These are phyloP conservation scores for Scutellaria barbata DNA, from an alignment of 257 asterid species.

Conservation along the genomic window DNA sequence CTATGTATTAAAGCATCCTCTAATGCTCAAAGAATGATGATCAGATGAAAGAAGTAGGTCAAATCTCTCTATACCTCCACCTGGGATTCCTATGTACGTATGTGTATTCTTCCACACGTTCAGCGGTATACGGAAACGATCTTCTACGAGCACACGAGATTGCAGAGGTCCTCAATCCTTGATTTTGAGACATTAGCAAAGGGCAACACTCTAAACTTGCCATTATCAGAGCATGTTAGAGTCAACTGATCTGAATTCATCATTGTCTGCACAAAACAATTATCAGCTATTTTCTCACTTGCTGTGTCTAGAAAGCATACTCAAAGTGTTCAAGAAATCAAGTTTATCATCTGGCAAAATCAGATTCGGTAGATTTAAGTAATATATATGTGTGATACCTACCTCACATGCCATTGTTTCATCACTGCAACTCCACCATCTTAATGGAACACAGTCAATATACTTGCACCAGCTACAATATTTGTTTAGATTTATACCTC, in stretches of 20 bases:
- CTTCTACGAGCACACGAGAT: constrained; percentile 64
- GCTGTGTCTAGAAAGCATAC: not conserved
- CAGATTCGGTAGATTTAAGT: not conserved
- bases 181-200: constrained; percentile 57
- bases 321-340: not conserved
- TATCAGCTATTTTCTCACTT: constrained; percentile 18
- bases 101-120: constrained; percentile 6
- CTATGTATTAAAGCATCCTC: not conserved
- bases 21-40: not conserved
- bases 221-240: constrained; percentile 70
- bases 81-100: not conserved
- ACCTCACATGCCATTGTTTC: constrained; percentile 72
- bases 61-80: not conserved
- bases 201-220: constrained; percentile 68
- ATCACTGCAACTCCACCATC: constrained; percentile 87
- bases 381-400: constrained; percentile 12
- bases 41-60: not conserved
- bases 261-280: constrained; percentile 56
- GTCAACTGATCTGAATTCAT: constrained; percentile 60
- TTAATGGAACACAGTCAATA: constrained; percentile 71
- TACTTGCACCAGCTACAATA: constrained; percentile 77
- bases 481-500: constrained; percentile 54
- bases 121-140: not conserved
- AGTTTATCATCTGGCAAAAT: not conserved
- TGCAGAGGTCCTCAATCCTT: constrained; percentile 76